Conservation (phyloP, 2,329 filamentous ascomycete species). For the Leptographium galeiforme region DNA sequence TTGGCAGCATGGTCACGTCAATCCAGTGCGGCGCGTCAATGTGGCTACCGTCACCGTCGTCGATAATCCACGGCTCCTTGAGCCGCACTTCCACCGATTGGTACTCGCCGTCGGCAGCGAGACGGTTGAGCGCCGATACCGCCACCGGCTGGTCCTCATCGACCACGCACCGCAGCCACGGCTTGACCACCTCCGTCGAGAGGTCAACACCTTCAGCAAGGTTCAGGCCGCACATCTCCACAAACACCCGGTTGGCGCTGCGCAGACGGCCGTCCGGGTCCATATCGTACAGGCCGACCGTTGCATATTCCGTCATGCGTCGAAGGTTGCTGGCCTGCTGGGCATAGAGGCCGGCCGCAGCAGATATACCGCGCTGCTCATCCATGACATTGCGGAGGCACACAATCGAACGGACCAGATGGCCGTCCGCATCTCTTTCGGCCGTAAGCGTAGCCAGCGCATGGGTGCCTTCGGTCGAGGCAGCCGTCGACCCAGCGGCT, state of each 20-base stretch:
- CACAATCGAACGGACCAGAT: constrained; percentile 30
- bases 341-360: constrained; percentile 33
- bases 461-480: constrained; percentile 20
- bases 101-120: constrained; percentile 26
- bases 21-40: constrained; percentile 34
- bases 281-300: constrained; percentile 42
- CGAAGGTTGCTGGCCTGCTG: constrained; percentile 40
- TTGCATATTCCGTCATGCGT: constrained; percentile 39
- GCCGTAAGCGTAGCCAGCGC: constrained; percentile 34
- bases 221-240: constrained; percentile 35
- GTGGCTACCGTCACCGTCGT: constrained; percentile 29
- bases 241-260: constrained; percentile 39
- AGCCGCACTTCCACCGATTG: constrained; percentile 36
- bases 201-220: constrained; percentile 29
- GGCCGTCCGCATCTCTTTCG: constrained; percentile 29
- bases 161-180: constrained; percentile 30
- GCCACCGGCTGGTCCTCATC: constrained; percentile 30
- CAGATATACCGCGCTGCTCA: constrained; percentile 32
- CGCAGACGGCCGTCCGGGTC: constrained; percentile 34
- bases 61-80: constrained; percentile 30
- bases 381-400: constrained; percentile 38
- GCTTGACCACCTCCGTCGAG: constrained; percentile 22
- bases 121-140: constrained; percentile 23
- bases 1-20: constrained; percentile 35
- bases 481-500: not conserved